These are phyloP conservation scores for Capsicum chinense DNA, from an alignment of 257 asterid species.

Conservation along the genomic window DNA sequence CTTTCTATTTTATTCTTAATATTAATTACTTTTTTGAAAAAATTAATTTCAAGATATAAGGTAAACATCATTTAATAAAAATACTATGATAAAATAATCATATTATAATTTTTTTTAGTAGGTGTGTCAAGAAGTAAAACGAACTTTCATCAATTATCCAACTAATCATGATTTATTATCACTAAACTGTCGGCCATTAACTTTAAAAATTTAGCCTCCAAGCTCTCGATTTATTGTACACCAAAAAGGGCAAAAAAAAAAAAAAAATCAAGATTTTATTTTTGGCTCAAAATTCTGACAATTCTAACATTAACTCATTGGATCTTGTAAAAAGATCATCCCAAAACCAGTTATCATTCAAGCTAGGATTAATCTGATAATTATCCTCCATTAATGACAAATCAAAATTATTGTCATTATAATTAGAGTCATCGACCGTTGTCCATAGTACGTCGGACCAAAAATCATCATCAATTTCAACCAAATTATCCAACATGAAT, in stretches of 20 bases:
- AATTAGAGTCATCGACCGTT: not conserved
- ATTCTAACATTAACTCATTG: slow-evolving; percentile 12
- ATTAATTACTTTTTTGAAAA: too few relatives aligned
- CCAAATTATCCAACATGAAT: not conserved
- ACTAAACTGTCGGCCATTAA: not conserved
- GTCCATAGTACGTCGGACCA: slow-evolving; percentile 36
- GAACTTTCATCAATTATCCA: not conserved
- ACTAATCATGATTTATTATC: not conserved
- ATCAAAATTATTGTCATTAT: slow-evolving; percentile 1
- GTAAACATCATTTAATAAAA: too few relatives aligned
- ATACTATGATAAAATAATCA: too few relatives aligned
- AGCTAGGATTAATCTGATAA: not conserved
- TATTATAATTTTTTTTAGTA: too few relatives aligned
- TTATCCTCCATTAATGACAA: not conserved
- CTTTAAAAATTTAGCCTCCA: not conserved
- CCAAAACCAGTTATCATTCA: not conserved
- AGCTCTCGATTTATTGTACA: not conserved
- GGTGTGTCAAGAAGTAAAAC: too few relatives aligned
- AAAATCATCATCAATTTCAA: slow-evolving; percentile 30
- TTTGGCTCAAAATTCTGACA: not conserved
- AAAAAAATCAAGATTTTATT: not conserved
- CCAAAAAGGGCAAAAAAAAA: not conserved
- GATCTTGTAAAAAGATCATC: slow-evolving; percentile 20
- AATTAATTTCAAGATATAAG: too few relatives aligned
- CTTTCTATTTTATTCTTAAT: too few relatives aligned